phyloP scores from a whole-genome alignment of 2,329 filamentous ascomycete genomes.

The Stemphylium vesicarium region DNA sequence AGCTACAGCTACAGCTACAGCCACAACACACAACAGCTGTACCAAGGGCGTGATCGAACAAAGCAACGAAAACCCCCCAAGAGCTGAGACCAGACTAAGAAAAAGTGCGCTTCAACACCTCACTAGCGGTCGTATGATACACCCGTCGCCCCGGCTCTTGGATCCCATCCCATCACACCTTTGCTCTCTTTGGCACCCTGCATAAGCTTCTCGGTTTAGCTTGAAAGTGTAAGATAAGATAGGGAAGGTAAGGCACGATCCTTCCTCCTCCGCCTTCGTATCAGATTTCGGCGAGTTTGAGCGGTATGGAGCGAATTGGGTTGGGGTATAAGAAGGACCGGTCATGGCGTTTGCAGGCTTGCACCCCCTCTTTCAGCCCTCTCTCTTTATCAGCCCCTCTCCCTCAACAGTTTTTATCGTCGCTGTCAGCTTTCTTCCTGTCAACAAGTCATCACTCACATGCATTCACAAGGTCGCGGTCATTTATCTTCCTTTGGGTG shows the following conservation, averaged over 20 bases:
- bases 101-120: too few relatives aligned
- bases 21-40: too few relatives aligned
- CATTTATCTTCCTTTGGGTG: not conserved
- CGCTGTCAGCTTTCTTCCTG: not conserved
- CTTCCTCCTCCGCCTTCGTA: not conserved
- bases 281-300: not conserved
- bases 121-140: too few relatives aligned
- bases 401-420: not conserved
- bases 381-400: not conserved
- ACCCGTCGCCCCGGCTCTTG: too few relatives aligned
- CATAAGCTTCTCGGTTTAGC: too few relatives aligned
- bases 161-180: too few relatives aligned
- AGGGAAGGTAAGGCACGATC: conserved; percentile 1
- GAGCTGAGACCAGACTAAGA: too few relatives aligned
- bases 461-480: not conserved
- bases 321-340: not conserved
- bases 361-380: not conserved
- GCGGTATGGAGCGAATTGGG: not conserved
- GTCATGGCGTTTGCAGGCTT: not conserved
- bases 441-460: not conserved
- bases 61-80: too few relatives aligned
- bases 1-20: too few relatives aligned
- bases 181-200: too few relatives aligned
- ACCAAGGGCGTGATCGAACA: too few relatives aligned
- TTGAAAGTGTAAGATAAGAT: too few relatives aligned